Base-by-base conservation (phyloP, 202 grass and related monocot genomes). In the Saccharum hybrid region DNA sequence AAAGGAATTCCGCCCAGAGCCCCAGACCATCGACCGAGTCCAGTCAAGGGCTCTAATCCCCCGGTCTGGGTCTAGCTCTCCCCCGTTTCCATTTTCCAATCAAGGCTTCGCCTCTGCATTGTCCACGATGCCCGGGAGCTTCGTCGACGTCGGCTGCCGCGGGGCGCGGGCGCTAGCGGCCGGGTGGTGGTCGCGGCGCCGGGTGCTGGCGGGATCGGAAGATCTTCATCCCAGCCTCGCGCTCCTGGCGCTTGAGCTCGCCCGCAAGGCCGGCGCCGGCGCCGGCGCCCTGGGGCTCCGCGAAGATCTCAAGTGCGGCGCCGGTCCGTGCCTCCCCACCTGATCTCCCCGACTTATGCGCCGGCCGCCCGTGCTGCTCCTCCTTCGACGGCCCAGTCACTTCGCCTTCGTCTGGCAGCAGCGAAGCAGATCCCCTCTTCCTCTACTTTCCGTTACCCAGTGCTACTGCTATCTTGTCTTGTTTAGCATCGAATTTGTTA, bases 131-230 rank as follows among this genome's bases (percentile, higher is more conserved):
- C 11, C 40, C 1, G 18, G 26, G 61, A 7, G 41, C 76, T 48
- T 78, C 61, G 10, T 36, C 61, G 61, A 18, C 76, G 16, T 36
- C 41, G 61, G 41, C 3, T 42, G 23, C 9, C 68, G 68, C 2
- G 40, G 6, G 11, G 12, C 40, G 68, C 68, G 7, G 21, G 68
- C 1, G 21, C 23, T 64, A 8, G 64, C 64, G 4, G 36, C 8
- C 18, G 63, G 10, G 3, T 45, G 73, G 82, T 45, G 64, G 26
- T 77, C 73, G 41, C 81, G 21, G 71, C 46, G 22, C 22, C 22
- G 14, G 4, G 8, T 34, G 22, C 31, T 21, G 2, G 34, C 33
- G 42, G 42, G 39, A 62, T 18, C 0, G 8, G 49, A 43, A 15
- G 3, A 13, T 16, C 5, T 31, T 9, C 49, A 9, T 21, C 49